Percentiles rank a stretch among this genome's conserved stretches.
Evolutionary conservation across 176 grass and related monocot genomes (phyloP).

Genomic region (Avena eriantha): DNA sequence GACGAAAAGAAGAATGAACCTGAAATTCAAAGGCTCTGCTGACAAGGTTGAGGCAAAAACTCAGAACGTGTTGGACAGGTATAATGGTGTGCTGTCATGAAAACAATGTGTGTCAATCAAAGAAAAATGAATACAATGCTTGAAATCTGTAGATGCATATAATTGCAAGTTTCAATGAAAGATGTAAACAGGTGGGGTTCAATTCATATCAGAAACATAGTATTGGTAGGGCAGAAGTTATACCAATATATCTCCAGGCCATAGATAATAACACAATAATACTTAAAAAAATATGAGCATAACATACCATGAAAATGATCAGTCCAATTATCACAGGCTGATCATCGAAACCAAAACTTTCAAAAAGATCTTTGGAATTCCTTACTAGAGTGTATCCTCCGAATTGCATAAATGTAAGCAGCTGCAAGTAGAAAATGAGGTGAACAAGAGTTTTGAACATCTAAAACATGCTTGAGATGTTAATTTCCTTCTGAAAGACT

Average conservation of each 20-base stretch:
- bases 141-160: conserved; percentile 23
- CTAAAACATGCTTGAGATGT: background rate
- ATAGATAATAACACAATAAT: conserved; percentile 20
- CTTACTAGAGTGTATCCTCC: conserved; percentile 97
- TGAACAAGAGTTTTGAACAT: background rate
- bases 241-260: conserved; percentile 25
- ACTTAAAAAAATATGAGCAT: conserved; percentile 3
- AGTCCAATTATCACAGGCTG: conserved; percentile 94
- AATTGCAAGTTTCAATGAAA: conserved; percentile 19
- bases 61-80: conserved; percentile 86
- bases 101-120: conserved; percentile 36
- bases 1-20: conserved; percentile 58
- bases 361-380: conserved; percentile 97
- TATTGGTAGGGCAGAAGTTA: background rate
- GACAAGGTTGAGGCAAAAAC: conserved; percentile 94
- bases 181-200: background rate
- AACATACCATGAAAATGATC: conserved; percentile 87
- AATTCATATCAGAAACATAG: conserved; percentile 26
- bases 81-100: conserved; percentile 89
- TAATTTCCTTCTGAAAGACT: background rate
- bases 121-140: conserved; percentile 3
- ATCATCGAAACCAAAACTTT: conserved; percentile 91
- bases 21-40: conserved; percentile 99
- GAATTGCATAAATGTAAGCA: conserved; percentile 97
- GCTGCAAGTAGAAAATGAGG: conserved; percentile 52